phyloP scores from a whole-genome alignment of 805 yeast species.

The Starmerella geochares region DNA sequence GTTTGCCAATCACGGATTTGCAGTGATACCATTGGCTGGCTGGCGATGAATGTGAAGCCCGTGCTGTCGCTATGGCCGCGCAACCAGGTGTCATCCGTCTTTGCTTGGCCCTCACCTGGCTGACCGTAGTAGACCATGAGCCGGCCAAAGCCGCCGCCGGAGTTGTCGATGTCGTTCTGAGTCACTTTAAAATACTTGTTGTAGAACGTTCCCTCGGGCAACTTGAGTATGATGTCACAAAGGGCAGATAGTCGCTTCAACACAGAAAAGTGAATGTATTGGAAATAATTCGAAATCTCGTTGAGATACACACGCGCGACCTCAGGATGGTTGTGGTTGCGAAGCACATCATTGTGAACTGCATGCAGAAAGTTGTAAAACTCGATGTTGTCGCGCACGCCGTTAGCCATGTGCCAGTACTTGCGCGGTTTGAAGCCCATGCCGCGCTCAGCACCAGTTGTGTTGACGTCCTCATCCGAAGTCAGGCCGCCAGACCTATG shows the following conservation, averaged over 20 bases:
- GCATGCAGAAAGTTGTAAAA: constrained; percentile 39
- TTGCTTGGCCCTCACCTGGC: constrained; percentile 28
- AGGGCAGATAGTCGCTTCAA: constrained; percentile 34
- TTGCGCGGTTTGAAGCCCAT: constrained; percentile 41
- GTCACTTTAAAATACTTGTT: constrained; percentile 33
- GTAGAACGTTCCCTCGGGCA: constrained; percentile 41
- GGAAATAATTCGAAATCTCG: constrained; percentile 36
- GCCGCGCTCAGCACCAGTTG: constrained; percentile 40
- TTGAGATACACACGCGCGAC: constrained; percentile 34
- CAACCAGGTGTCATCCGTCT: constrained; percentile 37
- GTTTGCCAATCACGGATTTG: constrained; percentile 35
- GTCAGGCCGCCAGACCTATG: constrained; percentile 37
- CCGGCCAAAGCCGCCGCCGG: constrained; percentile 38
- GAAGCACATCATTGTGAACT: constrained; percentile 32
- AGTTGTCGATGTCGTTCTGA: constrained; percentile 30
- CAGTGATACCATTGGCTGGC: constrained; percentile 36
- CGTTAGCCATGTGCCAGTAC: constrained; percentile 41
- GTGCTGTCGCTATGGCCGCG: constrained; percentile 42
- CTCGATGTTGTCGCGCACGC: constrained; percentile 38
- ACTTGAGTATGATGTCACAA: constrained; percentile 39
- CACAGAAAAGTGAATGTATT: constrained; percentile 34
- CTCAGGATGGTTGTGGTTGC: constrained; percentile 35
- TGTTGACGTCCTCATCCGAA: constrained; percentile 28
- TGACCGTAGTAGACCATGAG: constrained; percentile 35
- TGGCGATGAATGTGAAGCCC: constrained; percentile 36